phyloP scores from a whole-genome alignment of 1,139 yeast genomes.

The Petasospora fabianii region DNA sequence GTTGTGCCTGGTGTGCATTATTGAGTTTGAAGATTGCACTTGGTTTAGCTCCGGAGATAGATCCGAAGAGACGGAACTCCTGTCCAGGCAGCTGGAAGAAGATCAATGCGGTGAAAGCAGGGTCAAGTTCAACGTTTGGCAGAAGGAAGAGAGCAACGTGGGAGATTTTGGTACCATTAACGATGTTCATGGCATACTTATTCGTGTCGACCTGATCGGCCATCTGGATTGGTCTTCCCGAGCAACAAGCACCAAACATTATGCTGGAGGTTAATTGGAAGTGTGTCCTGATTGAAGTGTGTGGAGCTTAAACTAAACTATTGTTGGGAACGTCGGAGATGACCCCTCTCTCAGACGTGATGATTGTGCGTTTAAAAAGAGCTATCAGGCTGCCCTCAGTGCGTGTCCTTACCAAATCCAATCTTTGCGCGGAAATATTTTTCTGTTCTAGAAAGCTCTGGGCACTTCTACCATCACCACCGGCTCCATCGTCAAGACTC shows the following conservation, averaged over 20 bases:
- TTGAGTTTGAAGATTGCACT: constrained; percentile 87
- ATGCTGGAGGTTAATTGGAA: too few relatives aligned
- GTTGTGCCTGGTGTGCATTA: constrained; percentile 31
- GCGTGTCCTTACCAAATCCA: not conserved
- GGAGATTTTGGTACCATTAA: constrained; percentile 61
- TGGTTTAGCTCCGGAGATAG: constrained; percentile 67
- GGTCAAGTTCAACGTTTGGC: constrained; percentile 65
- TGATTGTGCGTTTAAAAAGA: too few relatives aligned
- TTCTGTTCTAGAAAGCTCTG: constrained; percentile 6
- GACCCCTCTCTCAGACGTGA: too few relatives aligned
- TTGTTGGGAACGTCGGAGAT: too few relatives aligned
- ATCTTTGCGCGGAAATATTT: constrained; percentile 7
- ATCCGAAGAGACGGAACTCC: constrained; percentile 81
- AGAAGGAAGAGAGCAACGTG: constrained; percentile 73
- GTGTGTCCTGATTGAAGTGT: too few relatives aligned
- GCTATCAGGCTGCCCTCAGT: too few relatives aligned
- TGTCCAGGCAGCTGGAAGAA: constrained; percentile 80
- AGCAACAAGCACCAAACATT: constrained; percentile 53
- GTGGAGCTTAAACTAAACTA: too few relatives aligned
- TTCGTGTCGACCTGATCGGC: constrained; percentile 61
- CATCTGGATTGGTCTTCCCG: constrained; percentile 52
- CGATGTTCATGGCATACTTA: constrained; percentile 58
- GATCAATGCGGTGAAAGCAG: constrained; percentile 73
- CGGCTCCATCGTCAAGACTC: not conserved
- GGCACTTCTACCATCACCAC: not conserved